Evolutionary conservation across 805 yeast genomes (phyloP).

Genomic region (Priceomyces castillae): DNA sequence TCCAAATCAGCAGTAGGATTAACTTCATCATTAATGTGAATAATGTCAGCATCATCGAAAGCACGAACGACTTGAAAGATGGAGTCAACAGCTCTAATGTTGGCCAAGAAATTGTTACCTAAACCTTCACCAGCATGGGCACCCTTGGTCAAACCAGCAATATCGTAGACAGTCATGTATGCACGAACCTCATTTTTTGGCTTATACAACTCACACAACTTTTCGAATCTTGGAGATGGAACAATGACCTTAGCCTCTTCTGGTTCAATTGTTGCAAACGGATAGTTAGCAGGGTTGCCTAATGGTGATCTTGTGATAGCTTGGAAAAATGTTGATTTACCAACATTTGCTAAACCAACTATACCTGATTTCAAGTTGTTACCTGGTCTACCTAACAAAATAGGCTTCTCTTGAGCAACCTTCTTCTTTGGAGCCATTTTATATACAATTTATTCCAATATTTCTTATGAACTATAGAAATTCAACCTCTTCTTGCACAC

Average conservation of each 20-base stretch:
- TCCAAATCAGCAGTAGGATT: slow-evolving; percentile 93
- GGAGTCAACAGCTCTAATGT: slow-evolving; percentile 97
- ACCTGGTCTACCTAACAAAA: slow-evolving; percentile 78
- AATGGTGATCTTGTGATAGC: slow-evolving; percentile 90
- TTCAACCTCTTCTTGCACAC: background rate
- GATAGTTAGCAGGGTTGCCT: slow-evolving; percentile 97
- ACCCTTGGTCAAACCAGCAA: slow-evolving; percentile 97
- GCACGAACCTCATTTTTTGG: slow-evolving; percentile 92
- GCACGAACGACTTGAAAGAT: slow-evolving; percentile 96
- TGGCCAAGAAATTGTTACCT: slow-evolving; percentile 95
- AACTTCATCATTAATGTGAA: slow-evolving; percentile 91
- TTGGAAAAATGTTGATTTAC: slow-evolving; percentile 96
- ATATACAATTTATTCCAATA: slow-evolving; percentile 4
- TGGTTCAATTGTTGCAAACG: slow-evolving; percentile 97
- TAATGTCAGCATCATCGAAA: slow-evolving; percentile 96
- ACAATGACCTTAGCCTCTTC: slow-evolving; percentile 96
- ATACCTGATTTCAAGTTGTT: slow-evolving; percentile 60
- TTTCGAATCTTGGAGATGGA: slow-evolving; percentile 85
- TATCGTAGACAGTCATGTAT: slow-evolving; percentile 87
- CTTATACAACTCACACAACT: slow-evolving; percentile 66
- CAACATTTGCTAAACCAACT: slow-evolving; percentile 94
- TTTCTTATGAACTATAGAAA: background rate
- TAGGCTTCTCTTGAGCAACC: slow-evolving; percentile 61
- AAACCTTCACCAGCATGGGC: slow-evolving; percentile 96
- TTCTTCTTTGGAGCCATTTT: slow-evolving; percentile 76